These are phyloP conservation scores for Toxicodendron radicans DNA, from an alignment of 345 rosid genomes.

Conservation along the genomic window DNA sequence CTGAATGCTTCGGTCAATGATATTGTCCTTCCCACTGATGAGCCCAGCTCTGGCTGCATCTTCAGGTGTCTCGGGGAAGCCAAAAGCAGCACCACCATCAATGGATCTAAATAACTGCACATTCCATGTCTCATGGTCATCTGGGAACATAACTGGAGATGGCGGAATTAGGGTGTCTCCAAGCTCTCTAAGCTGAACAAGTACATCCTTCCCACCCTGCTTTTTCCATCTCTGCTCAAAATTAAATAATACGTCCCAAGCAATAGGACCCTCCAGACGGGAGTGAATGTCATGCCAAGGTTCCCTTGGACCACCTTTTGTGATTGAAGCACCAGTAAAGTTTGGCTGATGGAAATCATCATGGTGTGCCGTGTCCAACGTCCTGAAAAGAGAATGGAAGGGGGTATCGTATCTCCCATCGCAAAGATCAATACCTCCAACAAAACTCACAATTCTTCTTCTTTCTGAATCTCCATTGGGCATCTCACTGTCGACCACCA, in stretches of 20 bases:
- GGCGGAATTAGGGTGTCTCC: constrained; percentile 76
- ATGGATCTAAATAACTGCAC: constrained; percentile 96
- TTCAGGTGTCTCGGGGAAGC: constrained; percentile 95
- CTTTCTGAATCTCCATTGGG: constrained; percentile 58
- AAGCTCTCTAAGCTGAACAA: constrained; percentile 80
- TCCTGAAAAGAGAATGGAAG: constrained; percentile 94
- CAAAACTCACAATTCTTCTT: constrained; percentile 90
- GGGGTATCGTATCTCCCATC: constrained; percentile 95
- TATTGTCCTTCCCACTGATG: constrained; percentile 93
- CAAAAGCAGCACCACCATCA: constrained; percentile 98
- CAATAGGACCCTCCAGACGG: constrained; percentile 93
- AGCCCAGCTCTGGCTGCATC: constrained; percentile 95
- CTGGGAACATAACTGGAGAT: constrained; percentile 72
- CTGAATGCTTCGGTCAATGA: constrained; percentile 94
- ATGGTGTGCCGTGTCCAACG: constrained; percentile 89
- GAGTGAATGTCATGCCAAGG: constrained; percentile 99
- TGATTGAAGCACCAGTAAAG: constrained; percentile 70
- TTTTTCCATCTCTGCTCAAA: constrained; percentile 96
- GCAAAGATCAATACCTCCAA: constrained; percentile 97
- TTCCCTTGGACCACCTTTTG: constrained; percentile 98
- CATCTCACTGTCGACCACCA: constrained; percentile 79
- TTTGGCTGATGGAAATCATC: constrained; percentile 99
- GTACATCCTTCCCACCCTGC: constrained; percentile 91
- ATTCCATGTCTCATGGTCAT: constrained; percentile 87
- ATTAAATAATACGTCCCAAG: constrained; percentile 94